phyloP scores from a whole-genome alignment of 441 rosid genomes.

The Pelargonium cotyledonis region DNA sequence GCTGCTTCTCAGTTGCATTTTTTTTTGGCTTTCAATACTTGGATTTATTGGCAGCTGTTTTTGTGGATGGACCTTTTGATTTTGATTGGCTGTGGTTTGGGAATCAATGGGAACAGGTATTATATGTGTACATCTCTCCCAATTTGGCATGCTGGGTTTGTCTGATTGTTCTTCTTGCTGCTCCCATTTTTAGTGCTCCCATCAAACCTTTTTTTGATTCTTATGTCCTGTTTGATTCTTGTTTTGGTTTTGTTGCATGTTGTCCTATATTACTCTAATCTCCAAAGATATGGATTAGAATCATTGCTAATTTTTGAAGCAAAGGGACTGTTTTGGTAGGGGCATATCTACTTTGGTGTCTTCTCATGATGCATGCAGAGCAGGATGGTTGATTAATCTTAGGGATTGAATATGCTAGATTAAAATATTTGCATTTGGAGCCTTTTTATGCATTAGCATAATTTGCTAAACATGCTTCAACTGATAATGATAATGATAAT shows the following conservation, averaged over 20 bases:
- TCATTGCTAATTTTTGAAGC: not conserved
- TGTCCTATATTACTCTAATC: not conserved
- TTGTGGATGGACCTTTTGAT: not conserved
- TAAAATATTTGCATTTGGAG: not conserved
- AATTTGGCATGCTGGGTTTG: not conserved
- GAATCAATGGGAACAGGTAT: not conserved
- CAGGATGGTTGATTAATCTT: not conserved
- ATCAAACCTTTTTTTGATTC: not conserved
- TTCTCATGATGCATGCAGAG: slow-evolving; percentile 10
- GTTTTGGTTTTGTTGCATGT: not conserved
- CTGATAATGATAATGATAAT: too few species aligned
- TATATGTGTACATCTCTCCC: not conserved
- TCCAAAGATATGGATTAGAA: not conserved
- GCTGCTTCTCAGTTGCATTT: not conserved
- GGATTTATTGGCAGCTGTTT: not conserved
- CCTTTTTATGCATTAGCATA: not conserved
- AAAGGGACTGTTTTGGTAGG: not conserved
- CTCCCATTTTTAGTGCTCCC: not conserved
- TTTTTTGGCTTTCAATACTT: not conserved
- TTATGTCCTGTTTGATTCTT: not conserved
- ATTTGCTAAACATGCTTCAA: not conserved
- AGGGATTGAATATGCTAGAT: too few species aligned
- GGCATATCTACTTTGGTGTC: not conserved
- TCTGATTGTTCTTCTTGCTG: not conserved
- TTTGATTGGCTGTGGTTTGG: slow-evolving; percentile 2